phyloP scores from a whole-genome alignment of 208 protist genomes.

The Acanthamoeba castellanii region DNA sequence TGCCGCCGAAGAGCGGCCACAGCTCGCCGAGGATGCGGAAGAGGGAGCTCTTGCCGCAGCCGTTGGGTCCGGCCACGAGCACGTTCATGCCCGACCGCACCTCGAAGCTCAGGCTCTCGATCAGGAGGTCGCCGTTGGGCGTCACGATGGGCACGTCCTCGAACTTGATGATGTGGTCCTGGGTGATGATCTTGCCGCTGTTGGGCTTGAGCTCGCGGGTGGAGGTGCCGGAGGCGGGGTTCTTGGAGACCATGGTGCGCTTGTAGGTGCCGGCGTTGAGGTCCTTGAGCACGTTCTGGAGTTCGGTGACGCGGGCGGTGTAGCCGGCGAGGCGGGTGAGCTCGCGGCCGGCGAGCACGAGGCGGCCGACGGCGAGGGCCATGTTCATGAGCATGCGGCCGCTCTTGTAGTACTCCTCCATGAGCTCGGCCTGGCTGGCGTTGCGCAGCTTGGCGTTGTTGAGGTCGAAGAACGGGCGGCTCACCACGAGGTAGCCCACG shows the following conservation, averaged over 20 bases:
- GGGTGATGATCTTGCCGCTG: constrained; percentile 57
- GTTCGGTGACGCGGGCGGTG: constrained; percentile 85
- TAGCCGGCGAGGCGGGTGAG: constrained; percentile 82
- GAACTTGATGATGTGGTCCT: constrained; percentile 79
- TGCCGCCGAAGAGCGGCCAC: constrained; percentile 86
- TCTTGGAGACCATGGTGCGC: constrained; percentile 69
- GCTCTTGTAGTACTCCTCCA: constrained; percentile 83
- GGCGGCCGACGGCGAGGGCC: constrained; percentile 85
- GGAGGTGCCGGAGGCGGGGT: background rate
- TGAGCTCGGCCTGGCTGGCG: constrained; percentile 73
- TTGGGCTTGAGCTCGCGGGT: constrained; percentile 70
- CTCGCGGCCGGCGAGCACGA: constrained; percentile 86
- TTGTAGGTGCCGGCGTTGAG: constrained; percentile 80
- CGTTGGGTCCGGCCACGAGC: constrained; percentile 85
- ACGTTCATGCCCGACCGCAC: constrained; percentile 82
- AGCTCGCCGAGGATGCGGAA: constrained; percentile 88
- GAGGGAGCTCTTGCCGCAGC: constrained; percentile 84
- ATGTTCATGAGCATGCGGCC: constrained; percentile 86
- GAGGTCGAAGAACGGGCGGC: constrained; percentile 83
- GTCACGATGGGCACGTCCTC: constrained; percentile 85
- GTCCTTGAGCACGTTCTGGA: constrained; percentile 81
- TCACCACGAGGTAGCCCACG: constrained; percentile 85
- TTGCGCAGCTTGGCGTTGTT: constrained; percentile 50
- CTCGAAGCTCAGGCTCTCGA: constrained; percentile 82
- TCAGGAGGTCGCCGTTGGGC: constrained; percentile 81